Conservation (phyloP, 2,329 filamentous ascomycete genomes). For the Triangularia verruculosa region DNA sequence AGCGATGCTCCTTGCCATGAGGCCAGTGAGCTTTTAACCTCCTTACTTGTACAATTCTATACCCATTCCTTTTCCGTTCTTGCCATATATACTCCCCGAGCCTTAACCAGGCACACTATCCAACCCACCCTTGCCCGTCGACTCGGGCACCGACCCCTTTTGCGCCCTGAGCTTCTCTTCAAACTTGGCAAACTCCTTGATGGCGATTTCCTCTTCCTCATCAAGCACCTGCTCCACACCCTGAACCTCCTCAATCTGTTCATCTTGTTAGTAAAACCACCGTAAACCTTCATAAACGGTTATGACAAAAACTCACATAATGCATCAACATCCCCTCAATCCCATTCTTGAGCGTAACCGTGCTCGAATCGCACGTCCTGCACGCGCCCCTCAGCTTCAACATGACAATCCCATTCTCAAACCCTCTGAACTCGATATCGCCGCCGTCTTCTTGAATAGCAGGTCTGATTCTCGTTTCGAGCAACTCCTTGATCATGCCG, state of each 20-base stretch:
- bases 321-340: conserved; percentile 99
- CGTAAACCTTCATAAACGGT: background rate
- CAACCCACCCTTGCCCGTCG: conserved; percentile 39
- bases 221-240: conserved; percentile 89
- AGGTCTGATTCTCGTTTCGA: conserved; percentile 91
- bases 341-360: conserved; percentile 93
- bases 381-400: conserved; percentile 90
- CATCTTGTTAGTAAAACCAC: conserved; percentile 3
- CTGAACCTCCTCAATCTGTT: conserved; percentile 89
- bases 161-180: conserved; percentile 73
- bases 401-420: conserved; percentile 78
- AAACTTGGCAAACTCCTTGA: conserved; percentile 89
- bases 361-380: conserved; percentile 93
- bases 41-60: background rate
- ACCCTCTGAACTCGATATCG: conserved; percentile 93
- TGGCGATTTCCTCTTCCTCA: conserved; percentile 82
- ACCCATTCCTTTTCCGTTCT: background rate
- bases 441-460: conserved; percentile 97
- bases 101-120: conserved; percentile 38
- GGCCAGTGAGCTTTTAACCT: background rate
- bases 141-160: conserved; percentile 39
- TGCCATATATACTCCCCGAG: no score
- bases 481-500: conserved; percentile 96
- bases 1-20: background rate
- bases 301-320: conserved; percentile 60